These are phyloP conservation scores for Salix dunnii DNA, from an alignment of 345 rosid genomes.

Conservation along the genomic window DNA sequence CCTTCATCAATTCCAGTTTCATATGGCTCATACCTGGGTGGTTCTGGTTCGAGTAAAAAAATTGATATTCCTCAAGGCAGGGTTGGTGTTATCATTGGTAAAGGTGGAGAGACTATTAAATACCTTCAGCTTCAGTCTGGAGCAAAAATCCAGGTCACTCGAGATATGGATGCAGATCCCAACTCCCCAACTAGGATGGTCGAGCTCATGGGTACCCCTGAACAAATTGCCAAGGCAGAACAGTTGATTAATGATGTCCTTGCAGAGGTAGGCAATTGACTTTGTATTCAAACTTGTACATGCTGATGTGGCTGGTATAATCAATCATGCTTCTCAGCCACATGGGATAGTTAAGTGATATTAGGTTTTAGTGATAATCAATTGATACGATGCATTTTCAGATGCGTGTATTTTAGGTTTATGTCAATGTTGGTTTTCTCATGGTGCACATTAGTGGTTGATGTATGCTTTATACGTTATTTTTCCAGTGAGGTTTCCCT, in stretches of 20 bases:
- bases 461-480: neutral
- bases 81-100: conserved; percentile 98
- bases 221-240: conserved; percentile 85
- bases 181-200: conserved; percentile 61
- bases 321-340: neutral
- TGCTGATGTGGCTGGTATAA: neutral
- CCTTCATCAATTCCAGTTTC: conserved; percentile 61
- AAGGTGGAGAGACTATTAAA: conserved; percentile 95
- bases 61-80: conserved; percentile 86
- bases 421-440: neutral
- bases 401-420: neutral
- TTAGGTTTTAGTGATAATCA: neutral
- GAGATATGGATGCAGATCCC: conserved; percentile 93
- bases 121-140: conserved; percentile 92
- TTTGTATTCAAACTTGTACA: neutral
- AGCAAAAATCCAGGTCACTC: conserved; percentile 94
- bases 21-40: conserved; percentile 62
- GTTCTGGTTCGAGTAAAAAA: conserved; percentile 69
- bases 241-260: conserved; percentile 89
- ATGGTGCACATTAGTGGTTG: neutral
- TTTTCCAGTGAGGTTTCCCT: neutral
- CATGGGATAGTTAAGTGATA: neutral
- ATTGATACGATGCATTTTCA: neutral
- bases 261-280: conserved; percentile 47
- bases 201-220: conserved; percentile 78